Conservation (phyloP, 352 stramenopile genomes). For the Globisporangium paddicum region DNA sequence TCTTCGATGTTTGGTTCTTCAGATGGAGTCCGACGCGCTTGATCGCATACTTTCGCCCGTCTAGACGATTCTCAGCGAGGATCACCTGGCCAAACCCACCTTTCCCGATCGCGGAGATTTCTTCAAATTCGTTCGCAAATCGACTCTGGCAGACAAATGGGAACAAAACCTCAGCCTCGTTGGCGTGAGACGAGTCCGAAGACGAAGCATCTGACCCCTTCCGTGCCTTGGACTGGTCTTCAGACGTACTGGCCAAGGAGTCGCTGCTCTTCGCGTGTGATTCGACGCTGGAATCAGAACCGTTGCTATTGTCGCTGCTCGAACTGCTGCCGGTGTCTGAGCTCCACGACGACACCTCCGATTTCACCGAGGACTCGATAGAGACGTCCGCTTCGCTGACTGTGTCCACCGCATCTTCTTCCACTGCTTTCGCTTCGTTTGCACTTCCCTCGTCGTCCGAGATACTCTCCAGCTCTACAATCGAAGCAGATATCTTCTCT, state of each 20-base stretch:
- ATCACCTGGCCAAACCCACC: slow-evolving; percentile 94
- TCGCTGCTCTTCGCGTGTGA: slow-evolving; percentile 11
- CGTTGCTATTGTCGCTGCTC: slow-evolving; percentile 13
- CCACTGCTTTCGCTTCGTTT: not conserved
- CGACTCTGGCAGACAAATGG: slow-evolving; percentile 82
- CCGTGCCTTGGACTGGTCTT: slow-evolving; percentile 15
- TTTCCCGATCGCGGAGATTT: slow-evolving; percentile 86
- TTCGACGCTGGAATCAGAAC: slow-evolving; percentile 1
- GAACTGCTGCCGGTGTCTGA: slow-evolving; percentile 28
- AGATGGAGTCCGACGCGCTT: slow-evolving; percentile 86
- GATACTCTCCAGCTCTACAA: slow-evolving; percentile 8
- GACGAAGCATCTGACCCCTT: slow-evolving; percentile 51
- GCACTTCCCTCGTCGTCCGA: slow-evolving; percentile 22
- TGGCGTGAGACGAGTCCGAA: slow-evolving; percentile 37
- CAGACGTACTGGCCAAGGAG: slow-evolving; percentile 3
- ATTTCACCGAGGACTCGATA: slow-evolving; percentile 20
- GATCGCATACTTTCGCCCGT: slow-evolving; percentile 92
- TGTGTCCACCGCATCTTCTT: not conserved
- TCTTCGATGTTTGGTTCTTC: slow-evolving; percentile 87
- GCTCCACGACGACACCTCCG: slow-evolving; percentile 31
- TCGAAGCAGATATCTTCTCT: slow-evolving; percentile 10
- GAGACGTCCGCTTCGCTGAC: slow-evolving; percentile 19
- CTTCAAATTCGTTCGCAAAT: slow-evolving; percentile 82
- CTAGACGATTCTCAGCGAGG: slow-evolving; percentile 91
- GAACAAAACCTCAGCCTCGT: slow-evolving; percentile 70